Evolutionary conservation across 2,329 filamentous ascomycete species (phyloP).

Genomic region (Raffaelea ambrosiae): DNA sequence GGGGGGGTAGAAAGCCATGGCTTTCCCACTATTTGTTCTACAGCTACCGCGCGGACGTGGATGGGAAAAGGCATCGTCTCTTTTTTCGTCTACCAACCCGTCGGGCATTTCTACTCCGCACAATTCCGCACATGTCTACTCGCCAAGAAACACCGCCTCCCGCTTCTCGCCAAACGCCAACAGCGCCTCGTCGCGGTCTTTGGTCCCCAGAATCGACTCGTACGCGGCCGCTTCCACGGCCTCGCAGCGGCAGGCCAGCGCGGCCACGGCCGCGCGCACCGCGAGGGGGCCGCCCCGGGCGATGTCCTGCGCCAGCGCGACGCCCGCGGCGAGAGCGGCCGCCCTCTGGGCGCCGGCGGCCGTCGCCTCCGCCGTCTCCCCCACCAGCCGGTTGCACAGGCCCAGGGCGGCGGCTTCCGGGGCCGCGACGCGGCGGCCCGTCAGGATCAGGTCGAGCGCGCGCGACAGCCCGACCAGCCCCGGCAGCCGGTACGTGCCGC

Average conservation of each 20-base stretch:
- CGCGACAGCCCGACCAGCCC: slow-evolving; percentile 68
- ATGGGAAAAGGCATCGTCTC: no score
- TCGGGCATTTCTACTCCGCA: no score
- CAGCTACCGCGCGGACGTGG: no score
- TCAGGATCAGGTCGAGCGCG: slow-evolving; percentile 85
- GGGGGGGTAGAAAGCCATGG: no score
- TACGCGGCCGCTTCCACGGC: slow-evolving; percentile 83
- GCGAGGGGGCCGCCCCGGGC: slow-evolving; percentile 77
- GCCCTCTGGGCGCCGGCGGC: no score
- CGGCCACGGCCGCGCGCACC: slow-evolving; percentile 67
- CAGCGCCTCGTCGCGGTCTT: slow-evolving; percentile 83
- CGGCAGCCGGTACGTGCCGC: slow-evolving; percentile 83
- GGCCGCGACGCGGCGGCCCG: slow-evolving; percentile 74
- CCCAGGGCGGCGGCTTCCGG: slow-evolving; percentile 88
- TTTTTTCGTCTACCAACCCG: no score
- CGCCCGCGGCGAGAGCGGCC: slow-evolving; percentile 67
- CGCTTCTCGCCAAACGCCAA: slow-evolving; percentile 67
- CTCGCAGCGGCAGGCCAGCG: slow-evolving; percentile 64
- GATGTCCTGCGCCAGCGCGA: slow-evolving; percentile 73
- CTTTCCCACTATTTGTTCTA: no score
- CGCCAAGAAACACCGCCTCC: slow-evolving; percentile 39
- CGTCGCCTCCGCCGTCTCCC: slow-evolving; percentile 40
- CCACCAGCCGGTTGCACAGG: slow-evolving; percentile 78
- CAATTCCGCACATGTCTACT: not conserved
- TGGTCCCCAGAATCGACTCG: slow-evolving; percentile 69